Base-by-base conservation (phyloP, 2,329 filamentous ascomycete species). In the Hypoxylon sp. region DNA sequence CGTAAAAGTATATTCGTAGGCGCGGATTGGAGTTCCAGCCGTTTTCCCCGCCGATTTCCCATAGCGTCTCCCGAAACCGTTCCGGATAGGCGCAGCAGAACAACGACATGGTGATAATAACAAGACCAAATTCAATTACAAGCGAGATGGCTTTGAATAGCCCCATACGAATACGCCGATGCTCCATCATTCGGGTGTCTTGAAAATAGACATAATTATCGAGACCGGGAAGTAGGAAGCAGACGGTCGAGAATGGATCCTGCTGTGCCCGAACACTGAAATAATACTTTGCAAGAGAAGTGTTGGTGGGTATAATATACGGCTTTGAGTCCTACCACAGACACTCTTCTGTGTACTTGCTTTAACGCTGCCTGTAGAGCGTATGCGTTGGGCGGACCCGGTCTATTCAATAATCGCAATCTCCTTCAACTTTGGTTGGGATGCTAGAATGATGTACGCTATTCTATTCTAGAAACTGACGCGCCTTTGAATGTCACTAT, bases 11-110 rank as follows among this genome's bases (percentile, higher is more conserved):
- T 13, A 73, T 70, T 6, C 71, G 65, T 11, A 72, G 56, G 21
- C 53, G 60, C 6, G 71, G 72, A 54, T 74, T 70, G 15, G 72
- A 74, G 42, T 74, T 74, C 71, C 72, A 73, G 10, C 69, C 72
- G 15, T 63, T 67, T 32, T 68, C 62, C 11, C 72, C 72, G 11
- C 70, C 72, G 5, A 64, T 60, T 6, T 59, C 39, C 72, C 72
- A 73, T 15, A 73, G 31, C 6, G 44, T 51, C 13, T 54, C 67
- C 19, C 65, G 27, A 39, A 64, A 68, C 4, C 54, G 24, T 47
- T 66, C 62, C 8, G 67, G 67, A 37, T 72, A 71, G n/a, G 69
- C 57, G 19, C 60, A 65, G 48, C 67, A 71, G 15, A 66, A 37
- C 19, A 66, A 39, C 13, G 56, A 66, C 56, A 66, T 61, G 1